phyloP scores from a whole-genome alignment of 1,284 basidiomycete genomes.

The Irpex rosettiformis region DNA sequence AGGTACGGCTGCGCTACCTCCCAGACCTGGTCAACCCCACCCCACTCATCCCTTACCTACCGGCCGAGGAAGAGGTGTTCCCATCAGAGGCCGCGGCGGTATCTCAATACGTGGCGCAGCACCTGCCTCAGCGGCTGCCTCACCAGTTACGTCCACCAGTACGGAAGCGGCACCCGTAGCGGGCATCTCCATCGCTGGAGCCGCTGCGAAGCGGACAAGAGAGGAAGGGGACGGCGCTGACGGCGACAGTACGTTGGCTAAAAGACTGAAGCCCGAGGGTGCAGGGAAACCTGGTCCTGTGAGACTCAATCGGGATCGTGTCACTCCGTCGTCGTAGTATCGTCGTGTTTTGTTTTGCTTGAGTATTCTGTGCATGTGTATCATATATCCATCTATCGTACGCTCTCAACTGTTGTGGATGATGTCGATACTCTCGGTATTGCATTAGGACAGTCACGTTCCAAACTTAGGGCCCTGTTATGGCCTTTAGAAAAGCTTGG shows the following conservation, averaged over 20 bases:
- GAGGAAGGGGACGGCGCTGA: slow-evolving; percentile 45
- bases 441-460: too few relatives aligned
- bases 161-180: slow-evolving; percentile 20
- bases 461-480: too few relatives aligned
- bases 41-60: background rate
- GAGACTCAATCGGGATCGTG: slow-evolving; percentile 29
- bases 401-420: too few relatives aligned
- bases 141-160: slow-evolving; percentile 14
- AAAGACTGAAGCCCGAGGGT: slow-evolving; percentile 61
- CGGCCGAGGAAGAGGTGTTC: slow-evolving; percentile 22
- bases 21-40: slow-evolving; percentile 17
- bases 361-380: slow-evolving; percentile 3
- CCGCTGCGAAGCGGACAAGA: slow-evolving; percentile 62
- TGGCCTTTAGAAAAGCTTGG: too few relatives aligned
- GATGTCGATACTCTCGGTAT: too few relatives aligned
- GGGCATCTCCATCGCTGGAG: slow-evolving; percentile 62
- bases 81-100: slow-evolving; percentile 25
- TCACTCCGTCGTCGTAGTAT: slow-evolving; percentile 18
- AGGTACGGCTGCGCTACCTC: slow-evolving; percentile 6
- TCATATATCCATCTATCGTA: background rate
- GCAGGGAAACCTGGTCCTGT: slow-evolving; percentile 25
- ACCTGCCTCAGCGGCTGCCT: slow-evolving; percentile 14
- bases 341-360: background rate
- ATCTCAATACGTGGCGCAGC: slow-evolving; percentile 31
- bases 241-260: slow-evolving; percentile 60